A percentile compares a stretch with the other conserved stretches of the same genome.
Evolutionary conservation across 2,329 filamentous ascomycete species (phyloP).

Genomic region (Camillea tinctor): DNA sequence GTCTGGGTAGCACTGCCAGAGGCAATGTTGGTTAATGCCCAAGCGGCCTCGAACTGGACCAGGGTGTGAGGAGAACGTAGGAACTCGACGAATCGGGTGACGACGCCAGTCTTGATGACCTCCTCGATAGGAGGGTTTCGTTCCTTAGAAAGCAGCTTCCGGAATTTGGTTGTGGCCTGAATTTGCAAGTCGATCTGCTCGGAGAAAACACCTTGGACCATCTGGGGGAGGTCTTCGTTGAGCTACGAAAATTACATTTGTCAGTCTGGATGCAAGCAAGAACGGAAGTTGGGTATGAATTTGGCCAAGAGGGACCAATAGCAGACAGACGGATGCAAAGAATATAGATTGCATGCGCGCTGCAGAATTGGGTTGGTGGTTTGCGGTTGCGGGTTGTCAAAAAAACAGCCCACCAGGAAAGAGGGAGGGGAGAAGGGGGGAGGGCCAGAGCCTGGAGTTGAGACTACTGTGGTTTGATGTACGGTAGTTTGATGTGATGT

Average conservation of each 20-base stretch:
- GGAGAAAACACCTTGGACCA: slow-evolving; percentile 97
- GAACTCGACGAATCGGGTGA: slow-evolving; percentile 97
- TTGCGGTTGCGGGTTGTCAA: neutral
- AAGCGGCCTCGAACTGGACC: slow-evolving; percentile 98
- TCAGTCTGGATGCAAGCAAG: slow-evolving; percentile 25
- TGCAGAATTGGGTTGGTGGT: neutral
- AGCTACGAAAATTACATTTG: slow-evolving; percentile 55
- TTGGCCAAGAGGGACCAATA: neutral
- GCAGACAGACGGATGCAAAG: neutral
- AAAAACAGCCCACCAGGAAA: slow-evolving; percentile 9
- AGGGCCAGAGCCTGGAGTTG: neutral
- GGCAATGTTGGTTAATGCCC: slow-evolving; percentile 98
- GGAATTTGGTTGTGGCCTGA: slow-evolving; percentile 95
- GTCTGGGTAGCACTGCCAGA: slow-evolving; percentile 96
- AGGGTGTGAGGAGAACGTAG: slow-evolving; percentile 95
- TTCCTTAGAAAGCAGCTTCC: slow-evolving; percentile 97
- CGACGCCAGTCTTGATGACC: slow-evolving; percentile 98
- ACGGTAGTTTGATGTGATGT: neutral
- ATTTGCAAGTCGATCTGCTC: slow-evolving; percentile 98
- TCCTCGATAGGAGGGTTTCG: slow-evolving; percentile 98
- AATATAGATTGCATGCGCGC: neutral
- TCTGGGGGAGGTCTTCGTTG: slow-evolving; percentile 95
- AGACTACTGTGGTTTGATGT: no score
- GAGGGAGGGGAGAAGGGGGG: no score
- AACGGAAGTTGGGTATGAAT: neutral